phyloP scores from a whole-genome alignment of 768 basidiomycete species.

The Lentinula aciculospora region DNA sequence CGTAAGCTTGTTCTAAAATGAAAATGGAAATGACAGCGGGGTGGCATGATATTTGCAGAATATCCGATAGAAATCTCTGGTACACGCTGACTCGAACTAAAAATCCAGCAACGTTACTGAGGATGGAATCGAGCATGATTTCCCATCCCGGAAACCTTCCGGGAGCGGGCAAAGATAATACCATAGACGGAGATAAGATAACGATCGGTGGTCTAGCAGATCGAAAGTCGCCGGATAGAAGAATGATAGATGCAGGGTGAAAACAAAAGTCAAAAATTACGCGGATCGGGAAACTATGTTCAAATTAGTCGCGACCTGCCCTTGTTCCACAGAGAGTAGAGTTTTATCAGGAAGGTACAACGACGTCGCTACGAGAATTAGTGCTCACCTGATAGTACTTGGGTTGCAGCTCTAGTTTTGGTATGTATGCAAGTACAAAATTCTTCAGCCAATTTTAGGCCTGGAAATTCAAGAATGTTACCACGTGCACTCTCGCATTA shows the following conservation, averaged over 20 bases:
- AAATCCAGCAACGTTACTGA: too few relatives aligned
- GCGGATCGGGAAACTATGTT: background rate
- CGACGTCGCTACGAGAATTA: background rate
- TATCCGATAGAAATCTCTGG: background rate
- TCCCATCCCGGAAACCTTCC: too few relatives aligned
- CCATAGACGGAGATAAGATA: background rate
- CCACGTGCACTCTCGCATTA: background rate
- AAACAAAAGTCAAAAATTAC: background rate
- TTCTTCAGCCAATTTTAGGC: too few relatives aligned
- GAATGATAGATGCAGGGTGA: background rate
- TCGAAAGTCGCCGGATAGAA: background rate
- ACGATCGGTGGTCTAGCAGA: background rate
- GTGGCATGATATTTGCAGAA: background rate
- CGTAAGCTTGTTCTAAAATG: conserved; percentile 25
- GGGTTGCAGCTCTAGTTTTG: too few relatives aligned
- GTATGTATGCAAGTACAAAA: too few relatives aligned
- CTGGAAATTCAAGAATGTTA: background rate
- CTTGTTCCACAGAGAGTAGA: conserved; percentile 4
- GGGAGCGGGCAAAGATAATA: background rate
- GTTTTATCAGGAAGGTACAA: background rate
- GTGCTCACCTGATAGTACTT: conserved; percentile 4
- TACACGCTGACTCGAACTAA: background rate
- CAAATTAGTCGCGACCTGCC: too few relatives aligned
- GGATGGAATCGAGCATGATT: too few relatives aligned
- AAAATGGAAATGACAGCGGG: conserved; percentile 14